Conservation (phyloP, 768 basidiomycete genomes). For the Macrolepiota albuminosa region DNA sequence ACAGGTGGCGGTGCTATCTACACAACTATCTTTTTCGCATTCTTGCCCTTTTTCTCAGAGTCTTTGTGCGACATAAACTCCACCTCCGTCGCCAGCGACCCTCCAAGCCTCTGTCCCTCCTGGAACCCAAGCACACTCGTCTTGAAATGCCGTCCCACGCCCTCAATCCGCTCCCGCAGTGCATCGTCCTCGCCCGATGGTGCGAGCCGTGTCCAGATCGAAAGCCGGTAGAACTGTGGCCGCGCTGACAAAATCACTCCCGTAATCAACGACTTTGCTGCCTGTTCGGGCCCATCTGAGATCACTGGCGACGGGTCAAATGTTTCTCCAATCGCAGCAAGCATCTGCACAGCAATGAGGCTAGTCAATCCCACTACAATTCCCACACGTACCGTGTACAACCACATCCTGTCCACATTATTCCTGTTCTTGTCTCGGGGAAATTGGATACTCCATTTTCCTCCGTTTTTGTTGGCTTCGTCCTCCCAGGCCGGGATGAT, state of each 20-base stretch:
- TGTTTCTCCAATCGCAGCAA: constrained; percentile 98
- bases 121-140: constrained; percentile 77
- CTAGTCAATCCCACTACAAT: neutral
- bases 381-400: constrained; percentile 72
- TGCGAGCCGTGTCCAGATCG: constrained; percentile 94
- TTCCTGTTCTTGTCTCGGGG: constrained; percentile 90
- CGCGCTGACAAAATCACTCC: constrained; percentile 95
- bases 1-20: constrained; percentile 22
- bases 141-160: constrained; percentile 90
- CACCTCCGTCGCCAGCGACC: constrained; percentile 91
- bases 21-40: constrained; percentile 72
- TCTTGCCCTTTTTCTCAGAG: constrained; percentile 90
- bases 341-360: constrained; percentile 61
- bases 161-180: constrained; percentile 77
- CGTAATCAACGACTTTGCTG: constrained; percentile 66
- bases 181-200: constrained; percentile 51
- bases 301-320: constrained; percentile 82
- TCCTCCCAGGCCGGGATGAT: constrained; percentile 99
- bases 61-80: constrained; percentile 95
- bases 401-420: constrained; percentile 93
- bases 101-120: constrained; percentile 68
- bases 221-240: constrained; percentile 92
- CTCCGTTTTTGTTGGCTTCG: constrained; percentile 92
- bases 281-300: constrained; percentile 35
- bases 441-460: constrained; percentile 98